Percentiles rank a stretch among this genome's conserved stretches.
Evolutionary conservation across 805 yeast species (phyloP).

Genomic region (Kluyveromyces lactis): DNA sequence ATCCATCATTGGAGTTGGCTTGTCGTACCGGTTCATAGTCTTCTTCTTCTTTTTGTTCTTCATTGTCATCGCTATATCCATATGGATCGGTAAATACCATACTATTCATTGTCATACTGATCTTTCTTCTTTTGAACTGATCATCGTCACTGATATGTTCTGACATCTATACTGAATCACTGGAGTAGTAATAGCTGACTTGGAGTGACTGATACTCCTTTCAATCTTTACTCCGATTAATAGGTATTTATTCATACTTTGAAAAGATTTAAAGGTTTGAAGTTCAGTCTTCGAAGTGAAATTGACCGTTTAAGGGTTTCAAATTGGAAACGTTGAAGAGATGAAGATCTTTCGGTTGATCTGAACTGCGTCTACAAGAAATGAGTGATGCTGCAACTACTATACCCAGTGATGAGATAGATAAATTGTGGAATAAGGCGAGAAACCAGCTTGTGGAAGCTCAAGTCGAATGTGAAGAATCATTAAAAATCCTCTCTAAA

Average conservation of each 20-base stretch:
- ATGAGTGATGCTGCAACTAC: neutral
- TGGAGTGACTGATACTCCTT: no score
- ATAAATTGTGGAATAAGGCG: constrained; percentile 39
- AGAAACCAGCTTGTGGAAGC: constrained; percentile 40
- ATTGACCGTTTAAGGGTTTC: no score
- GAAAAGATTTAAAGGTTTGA: neutral
- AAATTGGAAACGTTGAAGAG: no score
- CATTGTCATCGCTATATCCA: constrained; percentile 20
- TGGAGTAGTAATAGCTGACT: no score
- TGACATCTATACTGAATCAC: no score
- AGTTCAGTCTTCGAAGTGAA: neutral
- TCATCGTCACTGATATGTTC: neutral
- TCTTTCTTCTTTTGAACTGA: neutral
- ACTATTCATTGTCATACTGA: neutral
- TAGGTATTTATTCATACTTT: neutral
- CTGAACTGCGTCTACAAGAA: no score
- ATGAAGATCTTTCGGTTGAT: no score
- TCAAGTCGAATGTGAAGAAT: constrained; percentile 42
- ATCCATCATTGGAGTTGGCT: neutral
- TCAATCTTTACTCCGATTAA: no score
- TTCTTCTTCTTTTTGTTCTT: constrained; percentile 12
- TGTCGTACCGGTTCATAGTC: neutral
- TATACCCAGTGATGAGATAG: constrained; percentile 7
- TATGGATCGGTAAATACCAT: constrained; percentile 6
- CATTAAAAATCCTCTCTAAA: constrained; percentile 34